phyloP scores from a whole-genome alignment of 768 basidiomycete species.

The Hydnum rufescens region DNA sequence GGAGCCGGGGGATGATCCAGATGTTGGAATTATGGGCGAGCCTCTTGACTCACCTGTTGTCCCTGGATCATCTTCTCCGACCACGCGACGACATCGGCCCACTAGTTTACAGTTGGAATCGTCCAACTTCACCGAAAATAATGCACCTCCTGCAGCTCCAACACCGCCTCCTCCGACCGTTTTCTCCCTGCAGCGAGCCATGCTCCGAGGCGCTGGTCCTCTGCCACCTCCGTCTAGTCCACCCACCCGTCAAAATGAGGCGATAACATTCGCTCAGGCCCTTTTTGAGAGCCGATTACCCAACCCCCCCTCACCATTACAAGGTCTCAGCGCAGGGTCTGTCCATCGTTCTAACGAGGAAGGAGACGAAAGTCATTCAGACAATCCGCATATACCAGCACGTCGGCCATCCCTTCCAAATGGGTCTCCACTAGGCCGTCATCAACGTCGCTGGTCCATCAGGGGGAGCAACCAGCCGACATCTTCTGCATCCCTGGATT shows the following conservation, averaged over 20 bases:
- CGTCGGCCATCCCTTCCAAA: neutral
- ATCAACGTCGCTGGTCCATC: neutral
- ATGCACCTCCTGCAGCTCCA: neutral
- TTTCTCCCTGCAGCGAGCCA: neutral
- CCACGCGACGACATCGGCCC: neutral
- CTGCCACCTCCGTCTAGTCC: neutral
- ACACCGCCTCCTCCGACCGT: neutral
- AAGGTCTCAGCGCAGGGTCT: conserved; percentile 13
- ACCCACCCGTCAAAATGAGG: conserved; percentile 12
- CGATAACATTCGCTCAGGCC: conserved; percentile 50
- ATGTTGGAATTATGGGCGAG: conserved; percentile 6
- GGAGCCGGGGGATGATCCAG: neutral
- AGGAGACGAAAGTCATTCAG: conserved; percentile 1
- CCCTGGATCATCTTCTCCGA: neutral
- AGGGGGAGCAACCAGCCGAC: neutral
- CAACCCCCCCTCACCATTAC: conserved; percentile 36
- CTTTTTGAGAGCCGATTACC: conserved; percentile 64
- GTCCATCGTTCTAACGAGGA: conserved; percentile 28
- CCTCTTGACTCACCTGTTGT: neutral
- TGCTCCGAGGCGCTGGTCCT: neutral
- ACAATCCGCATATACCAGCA: too few species aligned
- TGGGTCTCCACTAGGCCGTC: neutral
- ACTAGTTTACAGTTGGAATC: conserved; percentile 2
- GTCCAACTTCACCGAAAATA: neutral
- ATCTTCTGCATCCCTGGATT: neutral